Evolutionary conservation across 1,139 yeast genomes (phyloP), one percentile per base, ranked within the genome.

Genomic region (Suhomyces chickasaworum): DNA sequence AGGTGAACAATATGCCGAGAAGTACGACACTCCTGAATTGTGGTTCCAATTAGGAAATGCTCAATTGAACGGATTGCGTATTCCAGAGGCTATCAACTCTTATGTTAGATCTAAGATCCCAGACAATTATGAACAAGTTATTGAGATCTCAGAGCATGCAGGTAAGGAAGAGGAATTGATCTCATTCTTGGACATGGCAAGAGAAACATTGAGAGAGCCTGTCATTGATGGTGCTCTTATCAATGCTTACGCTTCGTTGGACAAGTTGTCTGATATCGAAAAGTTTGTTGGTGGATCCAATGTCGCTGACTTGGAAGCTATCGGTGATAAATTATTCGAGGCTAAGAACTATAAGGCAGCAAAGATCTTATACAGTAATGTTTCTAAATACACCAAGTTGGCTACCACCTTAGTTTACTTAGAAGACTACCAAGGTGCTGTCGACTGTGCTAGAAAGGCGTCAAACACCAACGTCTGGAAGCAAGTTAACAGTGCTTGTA

Each of bases 401-500:
- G 98, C 99, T 9, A 88, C 97, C 15, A 93, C 98, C 31, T 81
- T 91, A 63, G 99, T 93, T 17, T 89, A 86, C 73, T 75, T 93
- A 63, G 83, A 83, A 50, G 98, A 93, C 65, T 90, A 90, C 69
- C 98, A 93, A 73, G 84, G 89, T 47, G 99, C 99, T 42, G 99
- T 93, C 54, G 99, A 93, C 63, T 90, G 97, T 69, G 99, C 99
- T 16, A 87, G 99, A 76, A 95, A 93, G 73, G 99, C 99, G 4
- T 88, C 96, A 39, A 91, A 91, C 69, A 83, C 86, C 53, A 81
- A 78, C 62, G 99, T 93, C 36, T 93, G 99, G 99, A 93, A 90
- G 70, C 96, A 91, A 69, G 99, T 93, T 45, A 89, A 90, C 68
- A 87, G 85, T 65, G 99, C 98, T 20, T 93, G 99, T 80, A 85